Evolutionary conservation across 345 rosid species (phyloP), one percentile per base, ranked within the genome.

Genomic region (Salix koriyanagi): DNA sequence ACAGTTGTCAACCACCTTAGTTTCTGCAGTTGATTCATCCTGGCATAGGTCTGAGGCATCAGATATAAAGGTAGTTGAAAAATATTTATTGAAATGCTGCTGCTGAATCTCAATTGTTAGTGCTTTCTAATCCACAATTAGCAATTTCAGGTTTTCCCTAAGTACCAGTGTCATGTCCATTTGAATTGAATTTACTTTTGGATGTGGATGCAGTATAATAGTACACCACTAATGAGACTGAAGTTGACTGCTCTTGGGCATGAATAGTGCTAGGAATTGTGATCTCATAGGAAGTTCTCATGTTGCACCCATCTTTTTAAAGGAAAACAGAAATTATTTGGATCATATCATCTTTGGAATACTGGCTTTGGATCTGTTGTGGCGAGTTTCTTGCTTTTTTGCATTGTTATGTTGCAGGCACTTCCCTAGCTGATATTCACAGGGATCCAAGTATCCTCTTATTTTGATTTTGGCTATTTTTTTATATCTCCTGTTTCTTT

Each of bases 1-100:
- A 79, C 92, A 90, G 61, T 81, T 96, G 81, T 88, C 97, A 34
- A 77, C 87, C 36, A 67, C 89, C 82, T 79, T 96, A 67, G 91
- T 91, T 84, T 92, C 97, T 69, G 76, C 87, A 62, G 79, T 81
- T 74, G 97, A 93, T 81, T 80, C 88, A 67, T 91, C 96, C 41
- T 90, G 86, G 88, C 87, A 84, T 76, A 88, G 94, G 87, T 85
- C 88, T 15, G 99, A 96, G 88, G 73, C 94, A 65, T 83, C 86
- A 72, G 98, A 93, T 77, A 69, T 87, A 65, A 93, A 96, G 99
- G 99, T 96, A 77, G 94, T 79, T 68, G 41, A 26, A 75, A 34
- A 34, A 39, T 75, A 21, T 72, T 71, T 60, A 28, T 73, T 74
- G 54, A 58, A 69, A 60, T 65, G 21, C 48, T 61, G 10, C 13